Conservation (phyloP, 2,329 filamentous ascomycete species). For the Sporothrix mexicana region DNA sequence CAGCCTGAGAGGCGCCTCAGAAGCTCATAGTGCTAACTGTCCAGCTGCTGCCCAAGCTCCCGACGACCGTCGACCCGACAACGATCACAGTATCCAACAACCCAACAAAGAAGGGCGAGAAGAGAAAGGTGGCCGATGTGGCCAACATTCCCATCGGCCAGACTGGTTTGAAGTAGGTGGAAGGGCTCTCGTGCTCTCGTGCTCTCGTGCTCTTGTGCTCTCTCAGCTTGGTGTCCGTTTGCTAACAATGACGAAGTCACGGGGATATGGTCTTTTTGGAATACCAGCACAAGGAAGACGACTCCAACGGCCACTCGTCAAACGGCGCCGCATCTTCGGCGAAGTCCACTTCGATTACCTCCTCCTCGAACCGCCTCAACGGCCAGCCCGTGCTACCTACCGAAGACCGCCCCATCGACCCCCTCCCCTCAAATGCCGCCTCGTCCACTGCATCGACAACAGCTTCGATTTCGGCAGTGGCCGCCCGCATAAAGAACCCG, state of each 20-base stretch:
- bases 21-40: slow-evolving; percentile 34
- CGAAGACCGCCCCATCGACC: slow-evolving; percentile 69
- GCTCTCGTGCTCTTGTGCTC: slow-evolving; percentile 36
- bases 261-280: slow-evolving; percentile 89
- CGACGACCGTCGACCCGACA: slow-evolving; percentile 64
- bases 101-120: slow-evolving; percentile 60
- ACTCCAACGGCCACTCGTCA: slow-evolving; percentile 46
- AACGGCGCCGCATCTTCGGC: slow-evolving; percentile 44
- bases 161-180: slow-evolving; percentile 63
- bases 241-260: slow-evolving; percentile 63
- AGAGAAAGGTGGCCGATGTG: slow-evolving; percentile 65
- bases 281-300: slow-evolving; percentile 68
- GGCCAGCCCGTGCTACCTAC: slow-evolving; percentile 74
- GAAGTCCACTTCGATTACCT: slow-evolving; percentile 48
- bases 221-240: background rate
- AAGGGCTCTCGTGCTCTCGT: background rate
- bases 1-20: background rate
- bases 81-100: slow-evolving; percentile 68
- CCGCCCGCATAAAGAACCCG: slow-evolving; percentile 76
- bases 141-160: slow-evolving; percentile 60
- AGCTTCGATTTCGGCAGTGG: slow-evolving; percentile 50
- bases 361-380: slow-evolving; percentile 74
- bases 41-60: slow-evolving; percentile 64
- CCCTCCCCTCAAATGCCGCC: slow-evolving; percentile 48
- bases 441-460: slow-evolving; percentile 5